phyloP scores from a whole-genome alignment of 129 eudicot genomes.

The Mikania micrantha region DNA sequence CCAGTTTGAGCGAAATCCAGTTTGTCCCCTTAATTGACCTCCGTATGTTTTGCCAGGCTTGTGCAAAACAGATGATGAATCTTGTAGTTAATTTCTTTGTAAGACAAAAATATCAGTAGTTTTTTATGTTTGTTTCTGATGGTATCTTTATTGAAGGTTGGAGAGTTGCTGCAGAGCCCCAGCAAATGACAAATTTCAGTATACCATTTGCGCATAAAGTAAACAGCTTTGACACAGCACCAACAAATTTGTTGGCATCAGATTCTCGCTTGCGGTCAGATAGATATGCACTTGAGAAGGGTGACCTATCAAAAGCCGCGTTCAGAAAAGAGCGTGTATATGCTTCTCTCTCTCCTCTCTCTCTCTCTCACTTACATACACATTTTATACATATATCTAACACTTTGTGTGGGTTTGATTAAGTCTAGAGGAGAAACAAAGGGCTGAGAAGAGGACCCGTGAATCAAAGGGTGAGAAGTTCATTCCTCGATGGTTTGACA shows the following conservation, averaged over 20 bases:
- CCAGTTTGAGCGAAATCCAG: too few relatives aligned
- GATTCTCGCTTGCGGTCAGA: conserved; percentile 93
- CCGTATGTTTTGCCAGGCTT: too few relatives aligned
- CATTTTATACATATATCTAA: neutral
- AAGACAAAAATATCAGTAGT: neutral
- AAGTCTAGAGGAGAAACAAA: conserved; percentile 87
- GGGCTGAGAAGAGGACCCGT: conserved; percentile 82
- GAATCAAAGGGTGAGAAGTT: conserved; percentile 78
- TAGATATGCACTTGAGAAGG: conserved; percentile 87
- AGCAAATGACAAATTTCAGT: conserved; percentile 72
- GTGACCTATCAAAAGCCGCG: conserved; percentile 90
- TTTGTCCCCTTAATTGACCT: too few relatives aligned
- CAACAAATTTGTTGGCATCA: conserved; percentile 67
- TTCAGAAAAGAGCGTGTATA: conserved; percentile 80
- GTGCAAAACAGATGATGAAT: neutral
- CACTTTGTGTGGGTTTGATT: neutral
- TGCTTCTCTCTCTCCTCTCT: conserved; percentile 16
- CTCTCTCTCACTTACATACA: neutral
- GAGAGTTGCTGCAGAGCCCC: conserved; percentile 75
- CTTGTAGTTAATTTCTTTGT: neutral
- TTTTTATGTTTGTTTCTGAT: neutral
- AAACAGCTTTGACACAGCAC: conserved; percentile 95
- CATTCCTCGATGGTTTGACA: conserved; percentile 74
- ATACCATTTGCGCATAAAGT: conserved; percentile 91
- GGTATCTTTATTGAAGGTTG: conserved; percentile 50